Evolutionary conservation across 2,329 filamentous ascomycete species (phyloP).

Genomic region (Gnomoniopsis sp.): DNA sequence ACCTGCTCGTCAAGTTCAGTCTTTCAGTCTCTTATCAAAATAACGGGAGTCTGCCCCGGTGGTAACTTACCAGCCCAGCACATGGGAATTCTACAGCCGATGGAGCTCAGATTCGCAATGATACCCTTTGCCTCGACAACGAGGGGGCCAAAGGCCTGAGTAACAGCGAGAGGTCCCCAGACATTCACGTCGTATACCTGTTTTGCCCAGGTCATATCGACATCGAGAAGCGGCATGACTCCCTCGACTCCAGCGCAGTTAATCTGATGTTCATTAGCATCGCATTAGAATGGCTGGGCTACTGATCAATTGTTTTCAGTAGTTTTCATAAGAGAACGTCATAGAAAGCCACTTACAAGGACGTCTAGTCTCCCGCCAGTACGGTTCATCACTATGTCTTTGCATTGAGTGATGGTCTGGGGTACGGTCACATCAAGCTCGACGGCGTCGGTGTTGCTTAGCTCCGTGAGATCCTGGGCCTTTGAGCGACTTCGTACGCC

Average conservation of each 20-base stretch:
- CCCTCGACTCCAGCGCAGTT: constrained; percentile 4
- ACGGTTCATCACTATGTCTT: not conserved
- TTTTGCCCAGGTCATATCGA: constrained; percentile 5
- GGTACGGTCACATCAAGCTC: constrained; percentile 1
- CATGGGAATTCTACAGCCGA: constrained; percentile 1
- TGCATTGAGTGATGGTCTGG: not conserved
- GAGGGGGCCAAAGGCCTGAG: constrained; percentile 6
- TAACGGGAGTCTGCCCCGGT: too few relatives aligned
- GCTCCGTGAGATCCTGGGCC: not conserved
- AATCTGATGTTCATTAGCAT: not conserved
- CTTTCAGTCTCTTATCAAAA: not conserved
- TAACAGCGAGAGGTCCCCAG: constrained; percentile 3
- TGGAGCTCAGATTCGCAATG: constrained; percentile 7
- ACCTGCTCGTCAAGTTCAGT: not conserved
- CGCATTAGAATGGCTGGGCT: not conserved
- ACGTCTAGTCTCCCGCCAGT: constrained; percentile 1
- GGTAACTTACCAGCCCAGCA: constrained; percentile 10
- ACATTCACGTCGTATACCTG: constrained; percentile 8
- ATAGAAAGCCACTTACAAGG: not conserved
- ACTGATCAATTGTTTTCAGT: not conserved
- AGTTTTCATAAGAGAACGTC: too few relatives aligned
- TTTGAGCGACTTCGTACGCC: not conserved
- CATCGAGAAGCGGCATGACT: constrained; percentile 4
- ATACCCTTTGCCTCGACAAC: constrained; percentile 2
- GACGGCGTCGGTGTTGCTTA: not conserved